phyloP scores from a whole-genome alignment of 2,329 filamentous ascomycete species.

The Cladosporium phlei region DNA sequence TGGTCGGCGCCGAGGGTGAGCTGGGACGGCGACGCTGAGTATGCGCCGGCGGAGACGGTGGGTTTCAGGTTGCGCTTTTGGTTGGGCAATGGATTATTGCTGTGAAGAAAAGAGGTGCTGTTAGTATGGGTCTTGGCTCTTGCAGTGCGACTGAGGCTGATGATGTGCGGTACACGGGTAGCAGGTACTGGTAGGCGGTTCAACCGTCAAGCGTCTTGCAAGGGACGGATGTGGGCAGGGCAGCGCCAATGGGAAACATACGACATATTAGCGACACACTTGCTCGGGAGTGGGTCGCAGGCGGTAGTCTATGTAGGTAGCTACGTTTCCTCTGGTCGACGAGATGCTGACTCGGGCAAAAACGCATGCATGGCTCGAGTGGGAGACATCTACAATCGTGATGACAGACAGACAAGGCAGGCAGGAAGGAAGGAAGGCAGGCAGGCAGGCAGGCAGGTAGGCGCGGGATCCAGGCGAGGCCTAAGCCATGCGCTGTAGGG shows the following conservation, averaged over 20 bases:
- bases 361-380: conserved; percentile 15
- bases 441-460: conserved; percentile 8
- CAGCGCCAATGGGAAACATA: conserved; percentile 14
- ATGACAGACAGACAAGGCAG: conserved; percentile 11
- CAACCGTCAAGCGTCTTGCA: no score
- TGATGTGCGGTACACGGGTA: conserved; percentile 11
- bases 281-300: conserved; percentile 13
- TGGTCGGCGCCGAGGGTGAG: conserved; percentile 31
- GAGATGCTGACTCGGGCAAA: conserved; percentile 13
- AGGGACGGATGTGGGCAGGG: no score
- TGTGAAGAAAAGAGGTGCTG: conserved; percentile 15
- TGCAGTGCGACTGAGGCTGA: conserved; percentile 8
- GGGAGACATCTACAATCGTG: conserved; percentile 14
- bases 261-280: conserved; percentile 15
- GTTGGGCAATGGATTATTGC: conserved; percentile 39
- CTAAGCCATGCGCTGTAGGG: conserved; percentile 13
- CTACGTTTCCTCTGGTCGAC: conserved; percentile 14
- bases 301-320: conserved; percentile 9
- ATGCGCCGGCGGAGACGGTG: conserved; percentile 28
- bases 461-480: conserved; percentile 9
- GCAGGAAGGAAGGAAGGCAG: no score
- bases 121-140: conserved; percentile 7
- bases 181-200: no score
- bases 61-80: conserved; percentile 43
- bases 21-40: conserved; percentile 36